phyloP scores from a whole-genome alignment of 192 early-diverging fungal genomes.

The Oehlia diaphana region DNA sequence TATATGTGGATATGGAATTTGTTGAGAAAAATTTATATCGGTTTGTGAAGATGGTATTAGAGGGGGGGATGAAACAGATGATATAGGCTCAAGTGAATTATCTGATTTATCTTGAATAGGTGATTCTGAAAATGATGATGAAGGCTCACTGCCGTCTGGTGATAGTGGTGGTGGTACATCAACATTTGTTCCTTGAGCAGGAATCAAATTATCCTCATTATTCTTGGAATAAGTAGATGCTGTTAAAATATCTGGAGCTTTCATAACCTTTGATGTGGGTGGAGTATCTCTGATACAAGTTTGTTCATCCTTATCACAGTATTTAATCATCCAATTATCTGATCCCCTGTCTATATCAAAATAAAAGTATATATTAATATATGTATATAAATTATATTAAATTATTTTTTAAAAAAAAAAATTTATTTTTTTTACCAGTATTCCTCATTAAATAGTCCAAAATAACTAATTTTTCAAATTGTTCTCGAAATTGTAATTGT shows the following conservation, averaged over 20 bases:
- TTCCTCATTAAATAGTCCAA: constrained; percentile 92
- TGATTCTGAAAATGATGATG: background rate
- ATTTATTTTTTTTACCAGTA: constrained; percentile 67
- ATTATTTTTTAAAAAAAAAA: background rate
- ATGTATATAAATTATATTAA: too few species aligned
- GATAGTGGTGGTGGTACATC: background rate
- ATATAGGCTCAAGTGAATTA: background rate
- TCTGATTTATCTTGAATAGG: background rate
- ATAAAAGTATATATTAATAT: background rate
- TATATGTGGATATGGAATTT: constrained; percentile 45
- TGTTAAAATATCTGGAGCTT: constrained; percentile 20
- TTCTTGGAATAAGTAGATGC: background rate
- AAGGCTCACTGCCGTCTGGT: background rate
- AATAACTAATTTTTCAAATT: constrained; percentile 82
- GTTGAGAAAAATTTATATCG: background rate
- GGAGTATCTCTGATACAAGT: constrained; percentile 20
- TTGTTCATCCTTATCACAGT: constrained; percentile 47
- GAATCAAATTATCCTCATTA: background rate
- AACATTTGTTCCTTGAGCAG: background rate
- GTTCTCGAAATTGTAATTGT: constrained; percentile 54
- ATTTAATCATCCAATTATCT: constrained; percentile 89
- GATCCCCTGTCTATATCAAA: constrained; percentile 53
- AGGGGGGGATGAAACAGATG: background rate
- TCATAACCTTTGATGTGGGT: constrained; percentile 21
- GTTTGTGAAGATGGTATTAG: background rate